Evolutionary conservation across 2,329 filamentous ascomycete species (phyloP), one percentile per base, ranked within the genome.

Genomic region (Colletotrichum endophyticum): DNA sequence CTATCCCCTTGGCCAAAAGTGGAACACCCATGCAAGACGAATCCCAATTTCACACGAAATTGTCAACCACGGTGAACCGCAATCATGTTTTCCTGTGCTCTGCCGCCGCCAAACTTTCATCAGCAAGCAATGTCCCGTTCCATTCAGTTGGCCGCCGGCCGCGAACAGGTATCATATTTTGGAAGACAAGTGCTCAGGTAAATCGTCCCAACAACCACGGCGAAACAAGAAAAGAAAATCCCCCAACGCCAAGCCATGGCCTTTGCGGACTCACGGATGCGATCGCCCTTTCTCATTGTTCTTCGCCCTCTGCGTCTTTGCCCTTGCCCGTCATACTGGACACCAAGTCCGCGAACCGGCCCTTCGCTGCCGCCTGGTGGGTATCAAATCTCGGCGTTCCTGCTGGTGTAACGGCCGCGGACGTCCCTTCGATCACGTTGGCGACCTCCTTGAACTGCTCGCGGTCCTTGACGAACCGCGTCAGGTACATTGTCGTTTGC

Each of bases 401-500:
- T 22, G 53, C 56, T n/a, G 75, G 75, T 30, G 75, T 75, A 12
- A 57, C 72, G 44, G 32, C 63, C 15, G 62, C 66, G 13, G 75
- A 72, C 5, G 59, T 62, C 15, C 83, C 82, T 66, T 85, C 86
- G 12, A 85, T 75, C 66, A 86, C 80, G 22, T 85, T 84, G 30
- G 84, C 85, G 56, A 86, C 82, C 32, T 79, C 81, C 78, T 84
- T 85, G 72, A 86, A 82, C 70, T 81, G 83, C 66, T 87, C 85
- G 70, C 85, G 85, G 73, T 88, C 86, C 70, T 86, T 85, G 62
- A 91, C 85, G 64, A 88, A 85, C 62, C 85, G 86, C 63, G 88
- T 91, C 76, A 89, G 82, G 78, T 89, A 91, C 66, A 91, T 84
- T 16, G 85, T 84, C 16, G 87, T 86, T 68, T 84, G 83, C 62